phyloP scores from a whole-genome alignment of 2,329 filamentous ascomycete species.

The Pseudocercospora fuligena region DNA sequence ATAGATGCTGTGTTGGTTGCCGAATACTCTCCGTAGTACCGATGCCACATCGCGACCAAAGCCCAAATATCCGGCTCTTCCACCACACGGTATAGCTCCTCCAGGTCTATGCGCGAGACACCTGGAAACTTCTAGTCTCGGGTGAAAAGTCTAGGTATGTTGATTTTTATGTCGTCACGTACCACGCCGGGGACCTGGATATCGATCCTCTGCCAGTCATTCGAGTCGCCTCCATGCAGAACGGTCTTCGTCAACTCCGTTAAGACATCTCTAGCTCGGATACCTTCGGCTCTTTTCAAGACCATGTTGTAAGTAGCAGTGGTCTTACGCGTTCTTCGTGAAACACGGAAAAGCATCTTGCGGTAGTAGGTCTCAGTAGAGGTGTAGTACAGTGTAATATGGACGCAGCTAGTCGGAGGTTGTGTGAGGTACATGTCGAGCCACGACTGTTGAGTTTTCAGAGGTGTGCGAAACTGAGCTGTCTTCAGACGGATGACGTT shows the following conservation, averaged over 20 bases:
- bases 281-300: neutral
- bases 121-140: neutral
- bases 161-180: neutral
- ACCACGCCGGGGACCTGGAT: neutral
- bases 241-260: neutral
- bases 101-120: neutral
- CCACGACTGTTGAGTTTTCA: constrained; percentile 20
- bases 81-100: neutral
- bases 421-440: constrained; percentile 27
- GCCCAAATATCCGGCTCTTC: neutral
- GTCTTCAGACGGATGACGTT: constrained; percentile 20
- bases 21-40: no score
- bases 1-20: no score
- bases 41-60: no score
- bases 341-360: neutral
- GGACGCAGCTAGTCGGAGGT: constrained; percentile 19
- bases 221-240: neutral
- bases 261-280: neutral
- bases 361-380: neutral
- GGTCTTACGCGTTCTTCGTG: neutral
- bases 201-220: neutral
- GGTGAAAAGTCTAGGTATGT: neutral
- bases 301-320: neutral
- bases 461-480: constrained; percentile 17
- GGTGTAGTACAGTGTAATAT: constrained; percentile 19